A percentile compares a stretch with the other conserved stretches of the same genome.
phyloP scores from a whole-genome alignment of 805 yeast species.

The Kluyveromyces starmeri region DNA sequence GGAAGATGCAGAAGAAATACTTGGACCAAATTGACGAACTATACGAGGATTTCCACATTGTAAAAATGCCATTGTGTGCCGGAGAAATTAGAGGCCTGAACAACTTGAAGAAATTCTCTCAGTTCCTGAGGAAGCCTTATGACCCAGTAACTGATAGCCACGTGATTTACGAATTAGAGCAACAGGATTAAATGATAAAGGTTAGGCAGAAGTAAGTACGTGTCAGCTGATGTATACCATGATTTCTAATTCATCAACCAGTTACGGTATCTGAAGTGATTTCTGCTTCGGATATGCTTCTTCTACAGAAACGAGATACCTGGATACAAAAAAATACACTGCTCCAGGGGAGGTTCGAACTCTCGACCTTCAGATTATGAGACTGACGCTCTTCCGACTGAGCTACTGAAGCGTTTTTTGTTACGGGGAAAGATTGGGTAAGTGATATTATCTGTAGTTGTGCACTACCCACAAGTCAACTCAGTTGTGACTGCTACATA shows the following conservation, averaged over 20 bases:
- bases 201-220: no score
- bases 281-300: no score
- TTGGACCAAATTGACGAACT: slow-evolving; percentile 91
- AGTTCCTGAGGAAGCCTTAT: slow-evolving; percentile 70
- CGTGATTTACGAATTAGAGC: slow-evolving; percentile 30
- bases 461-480: no score
- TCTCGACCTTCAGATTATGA: slow-evolving; percentile 19
- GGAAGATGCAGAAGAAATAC: slow-evolving; percentile 94
- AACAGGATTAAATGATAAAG: slow-evolving; percentile 17
- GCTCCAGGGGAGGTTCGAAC: slow-evolving; percentile 23
- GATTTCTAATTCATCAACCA: no score
- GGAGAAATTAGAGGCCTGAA: slow-evolving; percentile 91
- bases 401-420: slow-evolving; percentile 15
- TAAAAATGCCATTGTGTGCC: slow-evolving; percentile 91
- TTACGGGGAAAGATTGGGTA: no score
- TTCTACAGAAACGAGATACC: neutral
- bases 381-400: slow-evolving; percentile 23
- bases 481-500: no score
- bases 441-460: no score
- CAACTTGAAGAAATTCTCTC: slow-evolving; percentile 74
- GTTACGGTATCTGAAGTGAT: no score
- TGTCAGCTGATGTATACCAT: no score
- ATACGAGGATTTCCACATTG: slow-evolving; percentile 94
- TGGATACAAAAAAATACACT: slow-evolving; percentile 5
- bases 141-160: slow-evolving; percentile 50